Evolutionary conservation across 805 yeast species (phyloP).

Genomic region (Cyberlindnera mississippiensis): DNA sequence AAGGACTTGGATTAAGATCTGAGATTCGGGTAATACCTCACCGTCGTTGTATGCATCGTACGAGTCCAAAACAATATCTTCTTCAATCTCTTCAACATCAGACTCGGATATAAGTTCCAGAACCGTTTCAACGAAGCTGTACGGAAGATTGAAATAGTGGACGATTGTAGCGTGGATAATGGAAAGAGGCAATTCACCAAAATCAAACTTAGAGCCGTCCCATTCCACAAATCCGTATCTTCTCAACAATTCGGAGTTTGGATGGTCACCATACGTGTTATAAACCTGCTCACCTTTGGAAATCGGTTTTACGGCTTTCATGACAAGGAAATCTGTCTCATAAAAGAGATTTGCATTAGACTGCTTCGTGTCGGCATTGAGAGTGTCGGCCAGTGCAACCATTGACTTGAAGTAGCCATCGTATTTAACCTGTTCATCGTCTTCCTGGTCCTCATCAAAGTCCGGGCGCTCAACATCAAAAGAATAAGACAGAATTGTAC

Average conservation of each 20-base stretch:
- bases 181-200: constrained; percentile 64
- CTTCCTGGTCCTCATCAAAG: constrained; percentile 32
- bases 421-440: constrained; percentile 35
- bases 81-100: constrained; percentile 36
- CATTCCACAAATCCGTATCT: constrained; percentile 88
- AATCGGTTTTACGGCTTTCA: constrained; percentile 66
- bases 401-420: constrained; percentile 62
- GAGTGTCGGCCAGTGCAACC: constrained; percentile 90
- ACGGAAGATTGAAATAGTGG: constrained; percentile 31
- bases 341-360: constrained; percentile 71
- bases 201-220: constrained; percentile 69
- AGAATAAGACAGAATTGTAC: constrained; percentile 82
- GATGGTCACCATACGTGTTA: constrained; percentile 87
- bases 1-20: constrained; percentile 49
- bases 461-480: constrained; percentile 66
- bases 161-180: constrained; percentile 28
- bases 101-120: constrained; percentile 21
- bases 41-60: constrained; percentile 61
- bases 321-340: constrained; percentile 48
- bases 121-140: constrained; percentile 34
- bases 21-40: constrained; percentile 56
- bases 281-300: constrained; percentile 67
- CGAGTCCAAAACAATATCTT: constrained; percentile 45
- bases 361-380: constrained; percentile 77
- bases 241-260: constrained; percentile 86